Evolutionary conservation across 2,329 filamentous ascomycete genomes (phyloP), one percentile per base, ranked within the genome.

Genomic region (Aureobasidium lini): DNA sequence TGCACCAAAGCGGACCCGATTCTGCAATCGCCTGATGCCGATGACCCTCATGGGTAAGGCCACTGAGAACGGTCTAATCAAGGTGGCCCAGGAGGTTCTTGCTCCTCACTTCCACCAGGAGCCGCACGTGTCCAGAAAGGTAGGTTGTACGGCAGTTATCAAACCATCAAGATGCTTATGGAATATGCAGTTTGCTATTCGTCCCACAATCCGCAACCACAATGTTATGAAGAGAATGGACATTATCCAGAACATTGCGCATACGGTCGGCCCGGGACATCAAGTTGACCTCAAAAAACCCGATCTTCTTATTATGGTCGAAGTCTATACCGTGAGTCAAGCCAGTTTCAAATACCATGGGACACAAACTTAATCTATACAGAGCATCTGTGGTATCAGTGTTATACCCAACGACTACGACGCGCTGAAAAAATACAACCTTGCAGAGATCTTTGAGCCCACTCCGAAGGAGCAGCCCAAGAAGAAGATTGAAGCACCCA

Each of bases 381-480:
- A 92, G 88, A 85, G 84, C 59, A 80, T 89, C 42, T 87, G 86
- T 67, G 88, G 89, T 23, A 86, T 94, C 77, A 90, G 88, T 63
- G 88, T 94, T 36, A 87, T 94, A 4, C 84, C 85, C 62, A 79
- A 82, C 13, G 84, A 89, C 67, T 94, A 86, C 79, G 87, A 90
- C 52, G 77, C 78, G 48, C 77, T 92, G 62, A 92, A 89, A 74
- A 82, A 84, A 65, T 93, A 85, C 74, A 94, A 94, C 71, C 73
- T 95, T 40, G 84, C 86, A 60, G 88, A 90, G 71, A 80, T 93
- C 28, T 89, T 88, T 64, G 77, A 78, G 60, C 77, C 79, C 54
- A 75, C 73, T 9, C 70, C 74, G 40, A 71, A 72, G 60, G 67
- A 69, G 6, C 49, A 43, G 63, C 63, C 42, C 61, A 59, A 62